Conservation (phyloP, 2,329 filamentous ascomycete species). For the Beauveria scarabaeidicola region DNA sequence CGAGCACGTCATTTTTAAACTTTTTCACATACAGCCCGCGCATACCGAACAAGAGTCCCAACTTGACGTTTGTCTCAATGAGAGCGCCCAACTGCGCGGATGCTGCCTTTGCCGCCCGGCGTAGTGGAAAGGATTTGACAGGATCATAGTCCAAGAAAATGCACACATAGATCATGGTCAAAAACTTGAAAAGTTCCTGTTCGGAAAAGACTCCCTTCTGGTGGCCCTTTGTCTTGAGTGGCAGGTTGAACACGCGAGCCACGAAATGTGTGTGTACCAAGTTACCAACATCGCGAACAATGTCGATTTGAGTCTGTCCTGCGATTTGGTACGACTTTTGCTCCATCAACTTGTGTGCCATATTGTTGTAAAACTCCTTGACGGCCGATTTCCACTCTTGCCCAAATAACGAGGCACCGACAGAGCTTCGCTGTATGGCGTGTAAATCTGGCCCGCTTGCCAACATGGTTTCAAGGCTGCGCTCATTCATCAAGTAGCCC, state of each 20-base stretch:
- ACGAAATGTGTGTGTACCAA: constrained; percentile 57
- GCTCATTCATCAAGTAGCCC: constrained; percentile 50
- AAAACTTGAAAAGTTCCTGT: constrained; percentile 50
- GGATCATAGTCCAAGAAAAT: constrained; percentile 61
- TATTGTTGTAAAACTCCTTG: constrained; percentile 58
- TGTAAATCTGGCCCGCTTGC: constrained; percentile 41
- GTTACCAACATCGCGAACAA: constrained; percentile 63
- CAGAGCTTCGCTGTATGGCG: constrained; percentile 40
- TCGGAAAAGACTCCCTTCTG: constrained; percentile 50
- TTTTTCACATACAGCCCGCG: constrained; percentile 41
- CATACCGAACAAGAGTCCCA: constrained; percentile 1
- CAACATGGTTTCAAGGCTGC: constrained; percentile 48
- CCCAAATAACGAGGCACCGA: constrained; percentile 51
- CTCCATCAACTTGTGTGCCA: constrained; percentile 51
- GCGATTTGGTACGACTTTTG: constrained; percentile 57
- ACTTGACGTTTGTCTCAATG: constrained; percentile 57
- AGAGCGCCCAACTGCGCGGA: constrained; percentile 50
- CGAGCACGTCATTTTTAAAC: constrained; percentile 45
- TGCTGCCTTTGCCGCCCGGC: constrained; percentile 48
- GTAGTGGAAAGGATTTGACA: constrained; percentile 56
- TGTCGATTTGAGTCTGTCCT: constrained; percentile 53
- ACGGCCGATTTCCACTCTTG: constrained; percentile 54
- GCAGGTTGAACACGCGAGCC: constrained; percentile 54
- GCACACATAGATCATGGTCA: constrained; percentile 56
- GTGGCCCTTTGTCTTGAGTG: constrained; percentile 54